Evolutionary conservation across 331 rosid species (phyloP).

Genomic region (Quercus phellos): DNA sequence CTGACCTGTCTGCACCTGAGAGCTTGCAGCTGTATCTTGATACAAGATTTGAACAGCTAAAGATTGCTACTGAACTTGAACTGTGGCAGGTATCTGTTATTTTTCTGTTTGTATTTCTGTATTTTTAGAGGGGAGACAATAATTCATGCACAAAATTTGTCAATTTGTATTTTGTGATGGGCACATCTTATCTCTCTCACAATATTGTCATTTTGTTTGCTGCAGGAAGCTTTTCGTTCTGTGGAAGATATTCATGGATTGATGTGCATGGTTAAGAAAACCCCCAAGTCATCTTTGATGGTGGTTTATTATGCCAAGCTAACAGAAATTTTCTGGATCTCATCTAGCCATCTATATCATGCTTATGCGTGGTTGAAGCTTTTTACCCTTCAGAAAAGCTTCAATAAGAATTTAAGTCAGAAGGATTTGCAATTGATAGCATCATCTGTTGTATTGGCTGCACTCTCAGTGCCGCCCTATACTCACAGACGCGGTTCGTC

Average conservation of each 20-base stretch:
- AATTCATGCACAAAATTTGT: neutral
- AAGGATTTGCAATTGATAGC: slow-evolving; percentile 96
- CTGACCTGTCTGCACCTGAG: slow-evolving; percentile 88
- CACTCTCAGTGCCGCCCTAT: slow-evolving; percentile 84
- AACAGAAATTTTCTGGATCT: slow-evolving; percentile 80
- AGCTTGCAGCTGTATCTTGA: slow-evolving; percentile 90
- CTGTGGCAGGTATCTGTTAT: slow-evolving; percentile 82
- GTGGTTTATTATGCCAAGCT: slow-evolving; percentile 87
- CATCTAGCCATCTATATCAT: slow-evolving; percentile 82
- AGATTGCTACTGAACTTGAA: slow-evolving; percentile 87
- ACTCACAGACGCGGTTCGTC: slow-evolving; percentile 64
- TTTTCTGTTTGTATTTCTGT: neutral
- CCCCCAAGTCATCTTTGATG: slow-evolving; percentile 89
- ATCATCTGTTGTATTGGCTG: slow-evolving; percentile 90
- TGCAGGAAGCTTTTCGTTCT: slow-evolving; percentile 96
- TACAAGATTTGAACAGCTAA: slow-evolving; percentile 94
- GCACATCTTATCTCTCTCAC: neutral
- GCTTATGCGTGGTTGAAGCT: slow-evolving; percentile 97
- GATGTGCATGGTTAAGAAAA: slow-evolving; percentile 96
- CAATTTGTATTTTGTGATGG: neutral
- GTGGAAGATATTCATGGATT: slow-evolving; percentile 92
- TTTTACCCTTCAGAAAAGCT: slow-evolving; percentile 75
- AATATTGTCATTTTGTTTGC: neutral
- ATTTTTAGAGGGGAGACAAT: neutral
- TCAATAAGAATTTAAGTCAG: slow-evolving; percentile 89